phyloP scores from a whole-genome alignment of 202 grass and related monocot genomes.

The Brachypodium distachyon region DNA sequence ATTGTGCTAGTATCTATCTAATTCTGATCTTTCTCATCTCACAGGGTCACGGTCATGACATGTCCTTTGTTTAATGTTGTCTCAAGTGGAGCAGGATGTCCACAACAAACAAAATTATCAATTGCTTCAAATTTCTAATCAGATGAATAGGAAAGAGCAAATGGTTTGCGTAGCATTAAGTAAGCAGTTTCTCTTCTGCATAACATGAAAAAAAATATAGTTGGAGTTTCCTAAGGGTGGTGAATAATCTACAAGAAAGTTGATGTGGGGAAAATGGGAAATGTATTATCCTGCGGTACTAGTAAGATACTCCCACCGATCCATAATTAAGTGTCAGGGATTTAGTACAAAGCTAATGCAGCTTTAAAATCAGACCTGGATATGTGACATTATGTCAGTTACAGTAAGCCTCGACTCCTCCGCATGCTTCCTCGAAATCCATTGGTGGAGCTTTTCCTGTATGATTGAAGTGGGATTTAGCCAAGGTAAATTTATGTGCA shows the following conservation, averaged over 20 bases:
- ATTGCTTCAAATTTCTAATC: neutral
- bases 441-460: constrained; percentile 86
- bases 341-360: neutral
- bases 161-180: neutral
- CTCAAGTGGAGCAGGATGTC: neutral
- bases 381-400: constrained; percentile 73
- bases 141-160: neutral
- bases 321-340: constrained; percentile 8
- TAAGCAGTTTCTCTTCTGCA: neutral
- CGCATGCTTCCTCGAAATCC: constrained; percentile 77
- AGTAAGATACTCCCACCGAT: neutral
- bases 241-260: neutral
- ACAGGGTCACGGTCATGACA: neutral
- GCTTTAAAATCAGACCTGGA: constrained; percentile 41
- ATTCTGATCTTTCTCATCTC: neutral
- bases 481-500: neutral
- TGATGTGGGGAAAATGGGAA: neutral
- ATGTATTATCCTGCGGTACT: neutral
- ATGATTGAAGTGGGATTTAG: constrained; percentile 13
- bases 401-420: constrained; percentile 58
- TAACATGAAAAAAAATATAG: neutral
- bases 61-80: neutral
- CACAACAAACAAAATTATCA: neutral
- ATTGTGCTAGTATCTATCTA: too few species aligned
- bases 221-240: neutral